Percentiles rank a stretch among this genome's conserved stretches.
Evolutionary conservation across 2,329 filamentous ascomycete genomes (phyloP).

Genomic region (Aspergillus fijiensis): DNA sequence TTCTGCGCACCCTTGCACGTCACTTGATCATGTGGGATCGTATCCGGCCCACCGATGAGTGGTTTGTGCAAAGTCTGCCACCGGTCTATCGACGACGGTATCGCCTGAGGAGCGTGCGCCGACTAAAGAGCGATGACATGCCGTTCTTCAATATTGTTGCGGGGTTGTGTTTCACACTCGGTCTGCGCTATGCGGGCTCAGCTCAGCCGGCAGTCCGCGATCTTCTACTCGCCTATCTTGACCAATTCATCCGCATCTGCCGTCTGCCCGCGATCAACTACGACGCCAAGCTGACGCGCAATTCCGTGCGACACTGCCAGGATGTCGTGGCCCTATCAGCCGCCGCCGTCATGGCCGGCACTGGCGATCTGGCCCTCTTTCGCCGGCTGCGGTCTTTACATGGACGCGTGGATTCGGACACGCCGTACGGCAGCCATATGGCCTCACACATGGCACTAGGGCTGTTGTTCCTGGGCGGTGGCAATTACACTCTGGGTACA

Average conservation of each 20-base stretch:
- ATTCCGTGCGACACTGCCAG: conserved; percentile 85
- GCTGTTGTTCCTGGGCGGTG: conserved; percentile 85
- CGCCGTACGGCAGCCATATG: conserved; percentile 89
- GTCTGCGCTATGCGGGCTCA: conserved; percentile 72
- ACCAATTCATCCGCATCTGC: conserved; percentile 79
- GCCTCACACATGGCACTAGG: conserved; percentile 91
- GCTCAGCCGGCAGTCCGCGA: conserved; percentile 71
- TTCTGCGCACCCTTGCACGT: conserved; percentile 83
- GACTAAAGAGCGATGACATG: conserved; percentile 76
- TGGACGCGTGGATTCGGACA: conserved; percentile 78
- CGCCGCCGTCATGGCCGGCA: conserved; percentile 92
- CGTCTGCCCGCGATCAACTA: conserved; percentile 65
- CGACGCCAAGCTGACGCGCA: conserved; percentile 78
- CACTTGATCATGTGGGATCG: conserved; percentile 91
- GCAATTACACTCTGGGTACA: conserved; percentile 87
- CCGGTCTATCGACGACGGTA: conserved; percentile 63
- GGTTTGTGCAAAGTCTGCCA: conserved; percentile 76
- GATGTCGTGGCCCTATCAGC: conserved; percentile 79
- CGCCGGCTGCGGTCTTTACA: conserved; percentile 84
- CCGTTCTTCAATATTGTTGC: conserved; percentile 91
- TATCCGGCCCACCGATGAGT: conserved; percentile 70
- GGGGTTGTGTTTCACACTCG: conserved; percentile 78
- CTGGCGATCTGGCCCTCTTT: conserved; percentile 82
- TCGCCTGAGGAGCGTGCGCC: conserved; percentile 58
- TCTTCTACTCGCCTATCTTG: conserved; percentile 77